phyloP scores from a whole-genome alignment of 306 rosid genomes.

The Sesbania bispinosa region DNA sequence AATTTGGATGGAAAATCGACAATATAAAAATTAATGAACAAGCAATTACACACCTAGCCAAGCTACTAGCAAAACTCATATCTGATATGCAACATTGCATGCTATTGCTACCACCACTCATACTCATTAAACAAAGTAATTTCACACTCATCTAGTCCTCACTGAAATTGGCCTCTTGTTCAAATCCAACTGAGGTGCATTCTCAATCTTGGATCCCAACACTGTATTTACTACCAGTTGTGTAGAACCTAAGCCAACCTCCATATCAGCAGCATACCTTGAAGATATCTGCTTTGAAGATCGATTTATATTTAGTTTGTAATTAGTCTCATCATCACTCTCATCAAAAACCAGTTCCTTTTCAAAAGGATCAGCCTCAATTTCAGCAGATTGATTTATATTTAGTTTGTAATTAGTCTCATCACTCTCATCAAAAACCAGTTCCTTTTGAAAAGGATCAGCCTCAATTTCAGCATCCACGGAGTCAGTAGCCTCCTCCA shows the following conservation, averaged over 20 bases:
- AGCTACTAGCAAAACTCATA: constrained; percentile 10
- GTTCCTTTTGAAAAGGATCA: constrained; percentile 32
- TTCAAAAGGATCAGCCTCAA: constrained; percentile 24
- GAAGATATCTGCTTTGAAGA: constrained; percentile 29
- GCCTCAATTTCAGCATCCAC: constrained; percentile 22
- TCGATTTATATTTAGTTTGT: constrained; percentile 20
- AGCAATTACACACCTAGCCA: constrained; percentile 4
- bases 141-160: constrained; percentile 36
- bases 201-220: constrained; percentile 37
- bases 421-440: constrained; percentile 52
- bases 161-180: constrained; percentile 51
- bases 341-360: constrained; percentile 48
- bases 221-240: constrained; percentile 6
- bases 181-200: constrained; percentile 27
- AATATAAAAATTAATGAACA: constrained; percentile 14
- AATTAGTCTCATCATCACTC: constrained; percentile 44
- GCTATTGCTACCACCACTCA: neutral
- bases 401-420: constrained; percentile 33
- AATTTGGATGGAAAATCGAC: constrained; percentile 8
- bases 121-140: neutral
- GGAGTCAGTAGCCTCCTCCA: constrained; percentile 11
- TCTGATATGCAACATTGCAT: constrained; percentile 7
- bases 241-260: constrained; percentile 25
- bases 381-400: constrained; percentile 11
- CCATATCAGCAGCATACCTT: constrained; percentile 31